Evolutionary conservation across 768 basidiomycete genomes (phyloP).

Genomic region (Strobilomyces confusus): DNA sequence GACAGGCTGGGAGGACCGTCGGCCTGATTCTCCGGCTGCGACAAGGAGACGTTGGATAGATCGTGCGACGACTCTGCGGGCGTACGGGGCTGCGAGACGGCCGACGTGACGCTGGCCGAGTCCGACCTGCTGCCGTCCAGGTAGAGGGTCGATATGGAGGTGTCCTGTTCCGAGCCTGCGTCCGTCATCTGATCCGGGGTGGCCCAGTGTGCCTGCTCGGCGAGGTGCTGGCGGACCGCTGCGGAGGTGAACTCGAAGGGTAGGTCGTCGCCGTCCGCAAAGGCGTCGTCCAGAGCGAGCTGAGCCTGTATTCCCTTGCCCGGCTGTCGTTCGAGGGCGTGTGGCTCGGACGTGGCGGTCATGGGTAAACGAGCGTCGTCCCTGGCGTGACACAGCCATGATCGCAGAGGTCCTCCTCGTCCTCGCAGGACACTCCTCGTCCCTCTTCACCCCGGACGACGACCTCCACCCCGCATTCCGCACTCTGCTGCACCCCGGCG

Average conservation of each 20-base stretch:
- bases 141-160: constrained; percentile 57
- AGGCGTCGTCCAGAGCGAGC: constrained; percentile 65
- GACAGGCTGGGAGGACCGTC: background rate
- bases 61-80: constrained; percentile 13
- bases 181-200: constrained; percentile 26
- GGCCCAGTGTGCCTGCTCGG: constrained; percentile 41
- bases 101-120: constrained; percentile 15
- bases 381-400: constrained; percentile 25
- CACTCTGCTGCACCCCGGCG: constrained; percentile 83
- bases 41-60: constrained; percentile 24
- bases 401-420: constrained; percentile 86
- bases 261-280: constrained; percentile 52
- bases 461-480: constrained; percentile 59
- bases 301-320: constrained; percentile 21
- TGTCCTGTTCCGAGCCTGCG: constrained; percentile 36
- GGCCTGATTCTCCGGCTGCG: constrained; percentile 8
- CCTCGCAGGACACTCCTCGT: constrained; percentile 83
- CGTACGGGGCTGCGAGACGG: constrained; percentile 25
- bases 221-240: constrained; percentile 59
- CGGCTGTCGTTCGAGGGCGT: constrained; percentile 21
- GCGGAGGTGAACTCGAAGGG: constrained; percentile 55
- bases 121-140: constrained; percentile 38
- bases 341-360: constrained; percentile 13
- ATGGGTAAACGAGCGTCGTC: constrained; percentile 2
- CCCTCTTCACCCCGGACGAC: constrained; percentile 65